Base-by-base conservation (phyloP, 208 protist species). In the Phytomonas serpens region DNA sequence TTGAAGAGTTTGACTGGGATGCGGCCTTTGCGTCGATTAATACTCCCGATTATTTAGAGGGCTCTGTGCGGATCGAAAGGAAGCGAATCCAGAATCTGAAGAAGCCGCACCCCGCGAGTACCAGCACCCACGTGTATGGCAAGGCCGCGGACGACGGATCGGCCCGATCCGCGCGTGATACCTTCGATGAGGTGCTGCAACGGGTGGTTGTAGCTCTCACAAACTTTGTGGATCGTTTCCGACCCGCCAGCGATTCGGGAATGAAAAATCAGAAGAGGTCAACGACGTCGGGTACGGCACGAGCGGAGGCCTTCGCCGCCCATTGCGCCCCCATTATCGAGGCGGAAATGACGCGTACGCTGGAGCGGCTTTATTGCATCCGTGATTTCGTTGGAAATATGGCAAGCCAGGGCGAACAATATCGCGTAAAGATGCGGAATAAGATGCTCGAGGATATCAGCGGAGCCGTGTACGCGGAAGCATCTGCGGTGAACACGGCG, bases 401-500 rank as follows among this genome's bases (percentile, higher is more conserved):
- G 27, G n/a, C 85, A 30, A 67, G 57, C 19, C 73, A 86, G 37
- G 83, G 80, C 52, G 79, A 90, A 30, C 61, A 51, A 6, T 87
- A 90, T 75, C 70, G 67, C 33, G 61, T 74, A 61, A 16, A 29
- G 31, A 74, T 86, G 57, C 72, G 74, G 52, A 67, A 68, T 19
- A 72, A 79, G 14, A 72, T 88, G 71, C 33, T 76, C 40, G 11
- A 32, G 14, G 47, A 77, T 4, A 68, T 72, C 5, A 62, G 69
- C 19, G 73, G 64, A 14, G 69, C 75, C 34, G 71, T 81, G 23
- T 31, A 78, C 19, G 71, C 70, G 30, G 80, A 92, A 71, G 87
- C 89, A 0, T 69, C 83, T 1, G 86, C 88, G 10, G 82, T 92
- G 6, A 96, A 96, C 81, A 86, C 85, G n/a, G 92, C 87, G 34